A percentile compares a stretch with the other conserved stretches of the same genome.
Evolutionary conservation across 495 filamentous ascomycete genomes (phyloP).

Genomic region (Astrothelium subdiscretum): DNA sequence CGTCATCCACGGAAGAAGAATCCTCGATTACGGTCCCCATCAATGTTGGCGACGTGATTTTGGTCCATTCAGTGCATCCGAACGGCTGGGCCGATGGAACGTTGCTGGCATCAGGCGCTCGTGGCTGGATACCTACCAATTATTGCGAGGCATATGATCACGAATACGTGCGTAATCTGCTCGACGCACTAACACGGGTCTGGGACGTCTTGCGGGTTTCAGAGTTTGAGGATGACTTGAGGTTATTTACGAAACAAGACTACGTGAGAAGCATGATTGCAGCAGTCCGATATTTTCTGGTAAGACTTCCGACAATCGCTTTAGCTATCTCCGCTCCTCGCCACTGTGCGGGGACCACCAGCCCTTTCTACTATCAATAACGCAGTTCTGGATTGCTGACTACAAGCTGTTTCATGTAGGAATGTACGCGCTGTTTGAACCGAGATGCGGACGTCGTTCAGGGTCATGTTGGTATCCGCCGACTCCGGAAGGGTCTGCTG

Average conservation of each 20-base stretch:
- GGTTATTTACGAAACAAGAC: constrained; percentile 73
- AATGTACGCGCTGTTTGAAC: constrained; percentile 77
- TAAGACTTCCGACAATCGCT: constrained; percentile 36
- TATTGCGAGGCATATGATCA: constrained; percentile 94
- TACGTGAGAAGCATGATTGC: constrained; percentile 88
- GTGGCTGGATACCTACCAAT: constrained; percentile 97
- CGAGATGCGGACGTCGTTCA: constrained; percentile 65
- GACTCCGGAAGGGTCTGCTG: constrained; percentile 72
- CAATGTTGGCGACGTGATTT: constrained; percentile 79
- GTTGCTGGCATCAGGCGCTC: constrained; percentile 71
- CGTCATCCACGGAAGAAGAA: constrained; percentile 50
- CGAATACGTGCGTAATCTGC: constrained; percentile 66
- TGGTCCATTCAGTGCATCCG: constrained; percentile 93
- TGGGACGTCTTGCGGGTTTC: constrained; percentile 79
- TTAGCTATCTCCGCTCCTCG: not conserved
- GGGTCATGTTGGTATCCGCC: constrained; percentile 61
- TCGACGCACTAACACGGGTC: constrained; percentile 79
- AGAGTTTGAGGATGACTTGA: constrained; percentile 46
- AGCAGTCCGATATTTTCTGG: constrained; percentile 79
- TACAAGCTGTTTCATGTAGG: constrained; percentile 36
- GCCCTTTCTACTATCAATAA: not conserved
- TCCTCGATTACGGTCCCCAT: constrained; percentile 63
- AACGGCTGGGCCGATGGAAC: constrained; percentile 99
- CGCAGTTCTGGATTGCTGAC: not conserved
- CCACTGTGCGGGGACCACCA: not conserved